Conservation (phyloP, 2,329 filamentous ascomycete species). For the Neonectria ditissima region DNA sequence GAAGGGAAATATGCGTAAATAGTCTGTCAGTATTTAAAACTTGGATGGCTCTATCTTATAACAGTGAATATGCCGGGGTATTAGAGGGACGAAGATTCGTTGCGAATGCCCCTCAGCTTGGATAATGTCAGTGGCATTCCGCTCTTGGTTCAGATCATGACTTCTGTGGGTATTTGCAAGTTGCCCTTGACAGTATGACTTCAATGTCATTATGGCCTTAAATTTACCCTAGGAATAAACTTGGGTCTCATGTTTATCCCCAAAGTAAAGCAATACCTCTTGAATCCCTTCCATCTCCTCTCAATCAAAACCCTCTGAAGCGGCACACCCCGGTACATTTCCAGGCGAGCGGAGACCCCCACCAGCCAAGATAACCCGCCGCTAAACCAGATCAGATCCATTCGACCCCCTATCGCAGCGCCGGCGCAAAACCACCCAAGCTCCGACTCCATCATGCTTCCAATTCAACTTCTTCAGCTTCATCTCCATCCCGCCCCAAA, state of each 20-base stretch:
- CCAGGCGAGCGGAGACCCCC: neutral
- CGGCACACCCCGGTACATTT: neutral
- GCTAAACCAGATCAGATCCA: constrained; percentile 33
- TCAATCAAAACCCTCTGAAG: neutral
- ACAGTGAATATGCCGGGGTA: neutral
- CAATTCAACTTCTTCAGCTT: constrained; percentile 1
- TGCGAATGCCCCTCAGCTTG: neutral
- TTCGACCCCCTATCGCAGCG: constrained; percentile 20
- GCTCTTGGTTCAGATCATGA: neutral
- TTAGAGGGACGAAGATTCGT: neutral
- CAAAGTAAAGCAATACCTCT: neutral
- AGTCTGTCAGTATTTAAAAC: too few relatives aligned
- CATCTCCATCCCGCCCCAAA: neutral
- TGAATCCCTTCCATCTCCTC: neutral
- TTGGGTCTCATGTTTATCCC: neutral
- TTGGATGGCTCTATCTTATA: neutral
- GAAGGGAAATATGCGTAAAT: neutral
- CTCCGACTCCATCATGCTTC: neutral
- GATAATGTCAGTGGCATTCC: neutral
- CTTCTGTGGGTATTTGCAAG: neutral
- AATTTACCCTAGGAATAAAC: neutral
- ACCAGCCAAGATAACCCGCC: constrained; percentile 17
- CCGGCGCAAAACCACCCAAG: constrained; percentile 24
- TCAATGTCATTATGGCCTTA: neutral
- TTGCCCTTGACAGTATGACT: neutral